phyloP scores from a whole-genome alignment of 371 early-diverging fungal species.

The Lichtheimia ramosa region DNA sequence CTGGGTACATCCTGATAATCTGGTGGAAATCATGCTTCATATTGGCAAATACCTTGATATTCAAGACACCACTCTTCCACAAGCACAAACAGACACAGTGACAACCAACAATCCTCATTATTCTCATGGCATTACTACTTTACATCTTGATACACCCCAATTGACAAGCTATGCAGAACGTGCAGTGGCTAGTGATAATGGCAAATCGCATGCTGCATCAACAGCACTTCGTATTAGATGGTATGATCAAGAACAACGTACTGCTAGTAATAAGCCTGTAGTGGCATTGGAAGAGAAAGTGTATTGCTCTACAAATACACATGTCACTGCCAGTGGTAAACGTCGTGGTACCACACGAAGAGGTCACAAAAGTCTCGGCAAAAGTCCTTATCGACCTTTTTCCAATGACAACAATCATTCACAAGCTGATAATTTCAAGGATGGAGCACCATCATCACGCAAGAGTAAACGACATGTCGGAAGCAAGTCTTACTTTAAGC shows the following conservation, averaged over 20 bases:
- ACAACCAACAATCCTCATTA: background rate
- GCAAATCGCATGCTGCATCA: background rate
- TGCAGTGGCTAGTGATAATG: no score
- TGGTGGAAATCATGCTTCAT: slow-evolving; percentile 7
- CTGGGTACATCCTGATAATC: slow-evolving; percentile 14
- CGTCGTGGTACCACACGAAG: no score
- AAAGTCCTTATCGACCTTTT: background rate
- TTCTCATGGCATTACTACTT: slow-evolving; percentile 4
- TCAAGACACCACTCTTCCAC: background rate
- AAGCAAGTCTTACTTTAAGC: background rate
- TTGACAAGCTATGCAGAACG: background rate
- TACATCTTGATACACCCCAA: slow-evolving; percentile 12
- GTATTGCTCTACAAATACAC: background rate
- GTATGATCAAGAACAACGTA: slow-evolving; percentile 3
- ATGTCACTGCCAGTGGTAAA: no score
- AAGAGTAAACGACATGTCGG: background rate
- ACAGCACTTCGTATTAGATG: slow-evolving; percentile 2
- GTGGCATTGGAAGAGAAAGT: slow-evolving; percentile 11
- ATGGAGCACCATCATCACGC: background rate
- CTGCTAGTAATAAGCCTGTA: background rate
- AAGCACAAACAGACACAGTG: slow-evolving; percentile 1
- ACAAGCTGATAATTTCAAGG: no score
- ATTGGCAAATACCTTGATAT: slow-evolving; percentile 5
- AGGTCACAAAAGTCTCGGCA: background rate
- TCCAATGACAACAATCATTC: no score